Percentiles rank a stretch among this genome's conserved stretches.
Evolutionary conservation across 2,329 filamentous ascomycete genomes (phyloP).

Genomic region (Colletotrichum incanum): DNA sequence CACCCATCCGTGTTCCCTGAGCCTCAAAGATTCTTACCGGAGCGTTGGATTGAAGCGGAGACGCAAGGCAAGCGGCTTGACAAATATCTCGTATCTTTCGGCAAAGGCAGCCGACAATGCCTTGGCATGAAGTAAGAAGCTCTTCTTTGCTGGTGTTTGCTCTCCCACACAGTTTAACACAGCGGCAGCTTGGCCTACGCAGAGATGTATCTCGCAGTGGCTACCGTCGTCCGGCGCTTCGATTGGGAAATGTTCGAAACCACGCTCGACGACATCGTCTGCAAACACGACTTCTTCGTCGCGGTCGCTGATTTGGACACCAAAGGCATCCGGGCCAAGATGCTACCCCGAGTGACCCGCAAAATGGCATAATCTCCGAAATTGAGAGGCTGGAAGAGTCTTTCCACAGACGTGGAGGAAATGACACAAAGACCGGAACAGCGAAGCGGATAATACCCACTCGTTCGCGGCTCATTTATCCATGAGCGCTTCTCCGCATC

Average conservation of each 20-base stretch:
- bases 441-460: not conserved
- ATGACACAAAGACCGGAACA: not conserved
- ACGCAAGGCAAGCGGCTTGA: slow-evolving; percentile 34
- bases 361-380: not conserved
- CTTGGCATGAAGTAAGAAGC: slow-evolving; percentile 45
- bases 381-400: not conserved
- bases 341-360: not conserved
- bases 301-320: slow-evolving; percentile 15
- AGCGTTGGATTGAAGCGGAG: slow-evolving; percentile 48
- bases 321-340: slow-evolving; percentile 37
- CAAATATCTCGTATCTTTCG: slow-evolving; percentile 43
- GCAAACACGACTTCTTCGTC: slow-evolving; percentile 32
- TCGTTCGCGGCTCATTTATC: slow-evolving; percentile 2
- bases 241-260: slow-evolving; percentile 41
- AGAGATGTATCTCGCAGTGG: slow-evolving; percentile 35
- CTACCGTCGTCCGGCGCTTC: slow-evolving; percentile 34
- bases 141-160: not conserved
- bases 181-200: slow-evolving; percentile 33
- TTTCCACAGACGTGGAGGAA: not conserved
- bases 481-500: slow-evolving; percentile 17
- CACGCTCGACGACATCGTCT: slow-evolving; percentile 45
- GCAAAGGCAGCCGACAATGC: slow-evolving; percentile 45
- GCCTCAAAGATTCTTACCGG: slow-evolving; percentile 47
- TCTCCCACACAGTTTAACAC: not conserved
- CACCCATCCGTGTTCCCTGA: slow-evolving; percentile 48